Conservation (phyloP, 1,284 basidiomycete species). For the Ustilago trichophora region DNA sequence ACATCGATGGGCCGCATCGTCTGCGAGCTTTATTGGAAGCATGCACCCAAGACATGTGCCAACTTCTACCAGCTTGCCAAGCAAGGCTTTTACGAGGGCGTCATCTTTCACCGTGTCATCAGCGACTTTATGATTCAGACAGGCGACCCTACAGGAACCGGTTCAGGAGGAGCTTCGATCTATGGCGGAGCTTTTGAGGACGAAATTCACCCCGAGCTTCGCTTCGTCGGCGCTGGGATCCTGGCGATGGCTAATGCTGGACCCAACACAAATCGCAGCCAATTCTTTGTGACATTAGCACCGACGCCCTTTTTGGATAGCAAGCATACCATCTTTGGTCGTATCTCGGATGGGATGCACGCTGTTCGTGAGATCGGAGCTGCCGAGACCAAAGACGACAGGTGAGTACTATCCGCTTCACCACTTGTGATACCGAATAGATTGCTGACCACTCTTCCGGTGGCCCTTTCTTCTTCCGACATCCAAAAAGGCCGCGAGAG, state of each 20-base stretch:
- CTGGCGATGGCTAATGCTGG: constrained; percentile 98
- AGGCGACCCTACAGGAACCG: constrained; percentile 94
- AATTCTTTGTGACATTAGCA: constrained; percentile 98
- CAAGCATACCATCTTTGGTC: constrained; percentile 73
- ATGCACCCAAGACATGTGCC: constrained; percentile 59
- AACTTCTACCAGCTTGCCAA: constrained; percentile 62
- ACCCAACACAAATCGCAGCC: constrained; percentile 89
- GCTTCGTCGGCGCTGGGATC: constrained; percentile 93
- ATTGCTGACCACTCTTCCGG: not conserved
- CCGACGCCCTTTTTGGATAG: constrained; percentile 87
- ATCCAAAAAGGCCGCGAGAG: constrained; percentile 19
- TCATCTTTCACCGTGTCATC: constrained; percentile 97
- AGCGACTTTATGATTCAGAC: constrained; percentile 99
- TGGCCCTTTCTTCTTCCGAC: not conserved
- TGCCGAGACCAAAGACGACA: constrained; percentile 42
- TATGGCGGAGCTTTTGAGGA: constrained; percentile 80
- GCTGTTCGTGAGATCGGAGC: constrained; percentile 67
- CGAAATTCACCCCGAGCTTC: constrained; percentile 82
- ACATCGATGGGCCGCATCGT: constrained; percentile 59
- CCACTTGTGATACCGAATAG: not conserved
- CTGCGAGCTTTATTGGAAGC: constrained; percentile 61
- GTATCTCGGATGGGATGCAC: constrained; percentile 71
- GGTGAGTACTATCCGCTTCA: constrained; percentile 10
- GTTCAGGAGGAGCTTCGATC: constrained; percentile 81
- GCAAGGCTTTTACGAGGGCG: constrained; percentile 64